Evolutionary conservation across 2,329 filamentous ascomycete genomes (phyloP), one percentile per base, ranked within the genome.

Genomic region (Trichoderma semiorbis): DNA sequence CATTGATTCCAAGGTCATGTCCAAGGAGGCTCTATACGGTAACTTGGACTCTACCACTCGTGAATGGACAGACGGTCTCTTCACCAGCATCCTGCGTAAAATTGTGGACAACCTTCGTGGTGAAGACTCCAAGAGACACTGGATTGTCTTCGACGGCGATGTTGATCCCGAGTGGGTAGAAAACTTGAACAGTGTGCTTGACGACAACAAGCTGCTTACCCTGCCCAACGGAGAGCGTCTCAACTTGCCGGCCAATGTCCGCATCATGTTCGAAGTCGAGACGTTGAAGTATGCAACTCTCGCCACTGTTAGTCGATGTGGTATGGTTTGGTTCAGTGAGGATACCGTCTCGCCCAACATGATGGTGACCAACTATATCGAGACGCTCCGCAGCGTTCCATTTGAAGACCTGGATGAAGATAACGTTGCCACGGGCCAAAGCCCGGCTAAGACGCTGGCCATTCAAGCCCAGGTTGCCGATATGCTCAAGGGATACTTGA

Each of bases 291-390:
- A 99, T 80, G 96, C 96, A 47, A 99, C 96, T 0, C 89, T 99
- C 58, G 96, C 96, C 70, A 99, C 96, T n/a, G 96, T 99, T 79
- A 97, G 93, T 90, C 94, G 96, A 84, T 99, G 96, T 81, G 96
- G 96, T 87, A 99, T 99, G 96, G 97, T 99, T 16, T 99, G 96
- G 96, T 99, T 98, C 84, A 99, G 94, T 79, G 95, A 98, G 78
- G 97, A 99, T 79, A 98, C 95, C 32, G 95, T 99, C 53, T 95
- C 94, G 36, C 89, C 95, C 1, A 89, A 88, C 75, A 97, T 99
- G 92, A 93, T 98, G 90, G 92, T 98, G 53, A 87, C 90, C 74
- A 93, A 98, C 82, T 98, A 99, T 78, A 88, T 99, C 67, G 90
- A 96, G 73, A 90, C 91, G 61, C 89, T 99, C 50, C 91, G 92